These are phyloP conservation scores for Fomes fomentarius DNA, from an alignment of 1,284 basidiomycete species.

Conservation along the genomic window DNA sequence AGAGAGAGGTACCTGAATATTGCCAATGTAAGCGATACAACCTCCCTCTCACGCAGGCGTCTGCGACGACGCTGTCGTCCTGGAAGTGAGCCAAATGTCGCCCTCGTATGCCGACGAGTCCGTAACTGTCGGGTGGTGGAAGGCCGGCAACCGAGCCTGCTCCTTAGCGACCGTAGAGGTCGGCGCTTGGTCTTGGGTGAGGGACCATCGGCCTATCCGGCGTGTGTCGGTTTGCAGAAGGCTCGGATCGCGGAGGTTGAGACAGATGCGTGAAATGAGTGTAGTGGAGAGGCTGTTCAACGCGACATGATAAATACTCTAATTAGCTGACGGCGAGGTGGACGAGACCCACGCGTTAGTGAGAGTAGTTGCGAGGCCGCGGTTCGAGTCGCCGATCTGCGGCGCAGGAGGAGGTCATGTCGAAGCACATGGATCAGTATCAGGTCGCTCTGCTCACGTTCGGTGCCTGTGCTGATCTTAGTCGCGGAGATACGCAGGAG, in stretches of 20 bases:
- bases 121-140: too few relatives aligned
- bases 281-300: conserved; percentile 15
- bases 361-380: conserved; percentile 19
- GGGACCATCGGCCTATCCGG: background rate
- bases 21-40: too few relatives aligned
- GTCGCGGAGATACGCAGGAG: background rate
- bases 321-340: too few relatives aligned
- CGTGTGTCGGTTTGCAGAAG: background rate
- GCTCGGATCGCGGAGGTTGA: background rate
- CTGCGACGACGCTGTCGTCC: too few relatives aligned
- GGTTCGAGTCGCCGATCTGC: conserved; percentile 5
- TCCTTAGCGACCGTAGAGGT: too few relatives aligned
- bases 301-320: background rate
- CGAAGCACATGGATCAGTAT: too few relatives aligned
- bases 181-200: background rate
- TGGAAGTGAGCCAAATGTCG: background rate
- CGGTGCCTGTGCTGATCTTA: background rate
- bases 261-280: conserved; percentile 12
- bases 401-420: background rate
- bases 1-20: too few relatives aligned
- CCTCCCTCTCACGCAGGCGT: too few relatives aligned
- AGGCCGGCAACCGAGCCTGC: too few relatives aligned
- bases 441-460: too few relatives aligned
- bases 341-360: conserved; percentile 27
- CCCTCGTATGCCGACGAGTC: too few relatives aligned